These are phyloP conservation scores for Lagerstroemia speciosa DNA, from an alignment of 345 rosid genomes.

Conservation along the genomic window DNA sequence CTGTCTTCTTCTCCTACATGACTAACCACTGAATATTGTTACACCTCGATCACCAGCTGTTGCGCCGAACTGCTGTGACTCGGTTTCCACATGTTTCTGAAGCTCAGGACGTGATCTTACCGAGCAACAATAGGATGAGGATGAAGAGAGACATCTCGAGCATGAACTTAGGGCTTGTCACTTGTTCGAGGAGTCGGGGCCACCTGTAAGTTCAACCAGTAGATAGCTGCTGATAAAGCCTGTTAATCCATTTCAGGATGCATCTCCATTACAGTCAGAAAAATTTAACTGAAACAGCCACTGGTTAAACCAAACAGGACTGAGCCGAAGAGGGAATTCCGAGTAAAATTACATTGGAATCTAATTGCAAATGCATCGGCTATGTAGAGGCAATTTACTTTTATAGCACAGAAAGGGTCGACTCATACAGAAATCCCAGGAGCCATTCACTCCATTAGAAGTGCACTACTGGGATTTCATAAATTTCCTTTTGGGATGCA, in stretches of 20 bases:
- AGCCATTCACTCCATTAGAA: not conserved
- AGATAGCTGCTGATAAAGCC: constrained; percentile 93
- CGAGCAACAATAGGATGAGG: constrained; percentile 49
- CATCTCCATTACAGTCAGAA: constrained; percentile 46
- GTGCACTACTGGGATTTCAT: not conserved
- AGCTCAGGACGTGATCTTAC: constrained; percentile 31
- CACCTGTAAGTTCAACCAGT: constrained; percentile 99
- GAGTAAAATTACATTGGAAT: not conserved
- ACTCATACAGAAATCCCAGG: not conserved
- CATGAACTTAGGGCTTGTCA: constrained; percentile 38
- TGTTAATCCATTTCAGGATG: constrained; percentile 64
- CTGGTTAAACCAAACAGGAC: not conserved
- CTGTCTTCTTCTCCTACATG: not conserved
- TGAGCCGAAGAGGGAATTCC: not conserved
- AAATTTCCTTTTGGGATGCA: not conserved
- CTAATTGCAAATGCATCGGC: constrained; percentile 8
- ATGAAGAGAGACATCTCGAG: constrained; percentile 48
- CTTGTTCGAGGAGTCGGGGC: constrained; percentile 32
- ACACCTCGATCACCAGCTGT: not conserved
- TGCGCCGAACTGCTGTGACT: not conserved
- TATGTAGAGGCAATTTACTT: not conserved
- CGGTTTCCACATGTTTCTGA: not conserved
- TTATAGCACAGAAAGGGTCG: not conserved
- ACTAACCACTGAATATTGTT: not conserved
- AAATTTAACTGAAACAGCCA: constrained; percentile 13